These are phyloP conservation scores for Waltiozyma solani DNA, from an alignment of 1,139 yeast genomes.

Conservation along the genomic window DNA sequence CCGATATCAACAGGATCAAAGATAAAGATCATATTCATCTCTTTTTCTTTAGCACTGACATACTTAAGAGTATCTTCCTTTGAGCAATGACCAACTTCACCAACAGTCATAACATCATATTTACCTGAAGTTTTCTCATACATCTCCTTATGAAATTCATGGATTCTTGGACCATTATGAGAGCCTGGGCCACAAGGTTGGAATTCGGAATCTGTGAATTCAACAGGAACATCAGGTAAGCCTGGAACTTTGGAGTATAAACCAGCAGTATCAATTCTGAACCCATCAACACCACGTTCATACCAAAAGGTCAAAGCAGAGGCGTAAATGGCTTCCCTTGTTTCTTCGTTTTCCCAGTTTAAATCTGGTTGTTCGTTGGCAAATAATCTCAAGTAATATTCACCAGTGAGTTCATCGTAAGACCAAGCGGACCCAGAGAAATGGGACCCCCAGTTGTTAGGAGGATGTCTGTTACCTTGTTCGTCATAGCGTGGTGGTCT, in stretches of 20 bases:
- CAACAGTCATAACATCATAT: slow-evolving; percentile 48
- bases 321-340: slow-evolving; percentile 40
- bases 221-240: slow-evolving; percentile 40
- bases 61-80: slow-evolving; percentile 35
- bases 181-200: slow-evolving; percentile 29
- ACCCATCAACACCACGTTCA: slow-evolving; percentile 47
- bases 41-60: slow-evolving; percentile 38
- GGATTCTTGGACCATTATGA: slow-evolving; percentile 42
- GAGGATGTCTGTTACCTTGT: slow-evolving; percentile 40
- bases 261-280: slow-evolving; percentile 46
- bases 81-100: slow-evolving; percentile 38
- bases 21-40: slow-evolving; percentile 42
- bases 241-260: slow-evolving; percentile 40
- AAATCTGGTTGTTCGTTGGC: slow-evolving; percentile 47
- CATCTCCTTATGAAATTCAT: slow-evolving; percentile 49
- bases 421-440: slow-evolving; percentile 50
- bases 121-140: slow-evolving; percentile 32
- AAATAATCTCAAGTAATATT: slow-evolving; percentile 43
- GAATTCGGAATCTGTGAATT: slow-evolving; percentile 29
- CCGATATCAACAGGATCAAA: slow-evolving; percentile 40
- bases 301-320: slow-evolving; percentile 44
- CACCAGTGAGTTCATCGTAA: slow-evolving; percentile 40
- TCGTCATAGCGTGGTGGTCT: slow-evolving; percentile 36
- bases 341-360: slow-evolving; percentile 47
- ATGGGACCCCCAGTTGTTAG: slow-evolving; percentile 45